Evolutionary conservation across 2,329 filamentous ascomycete species (phyloP), one percentile per base, ranked within the genome.

Genomic region (Aspergillus quadrilineatus): DNA sequence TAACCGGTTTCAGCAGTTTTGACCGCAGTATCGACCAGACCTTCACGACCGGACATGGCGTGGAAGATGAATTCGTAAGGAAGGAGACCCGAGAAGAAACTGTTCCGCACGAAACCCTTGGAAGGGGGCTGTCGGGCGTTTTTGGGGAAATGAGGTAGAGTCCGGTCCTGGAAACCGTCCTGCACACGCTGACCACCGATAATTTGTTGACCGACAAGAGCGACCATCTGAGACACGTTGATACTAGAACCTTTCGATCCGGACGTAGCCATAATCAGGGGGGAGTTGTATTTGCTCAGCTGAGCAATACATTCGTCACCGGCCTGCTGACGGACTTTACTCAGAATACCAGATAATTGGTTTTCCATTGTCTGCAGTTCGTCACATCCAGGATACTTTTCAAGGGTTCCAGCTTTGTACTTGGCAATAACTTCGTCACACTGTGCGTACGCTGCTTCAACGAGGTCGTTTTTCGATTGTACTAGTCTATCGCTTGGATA

Each of bases 221-320:
- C 93, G 71, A 97, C 89, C 94, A 99, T 99, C 78, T 99, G 94
- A 7, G 94, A 94, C 34, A 99, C 94, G 80, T 99, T 99, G 80
- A 99, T 95, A 66, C 90, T 89, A 4, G 92, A 96, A 71, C 94
- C 94, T 75, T 99, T 99, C 53, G 93, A 97, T 48, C 94, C 94
- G 10, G 91, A 97, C 60, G 90, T 94, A 59, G 94, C 94, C 94
- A 99, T 99, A 77, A 96, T 88, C 61, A 97, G 81, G 5, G 94
- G 92, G 0, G 94, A 88, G 66, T 99, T 99, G 77, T 92, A 92
- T 61, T 86, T 88, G 77, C 91, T 97, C 36, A 99, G 80, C 50
- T 93, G 91, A 30, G 87, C 85, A 67, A 97, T 92, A 83, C 94
- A 97, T 69, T 92, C 88, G 51, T 90, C 85, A 80, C 94, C 94